These are phyloP conservation scores for Vachellia pachyceras DNA, from an alignment of 306 rosid genomes.

Conservation along the genomic window DNA sequence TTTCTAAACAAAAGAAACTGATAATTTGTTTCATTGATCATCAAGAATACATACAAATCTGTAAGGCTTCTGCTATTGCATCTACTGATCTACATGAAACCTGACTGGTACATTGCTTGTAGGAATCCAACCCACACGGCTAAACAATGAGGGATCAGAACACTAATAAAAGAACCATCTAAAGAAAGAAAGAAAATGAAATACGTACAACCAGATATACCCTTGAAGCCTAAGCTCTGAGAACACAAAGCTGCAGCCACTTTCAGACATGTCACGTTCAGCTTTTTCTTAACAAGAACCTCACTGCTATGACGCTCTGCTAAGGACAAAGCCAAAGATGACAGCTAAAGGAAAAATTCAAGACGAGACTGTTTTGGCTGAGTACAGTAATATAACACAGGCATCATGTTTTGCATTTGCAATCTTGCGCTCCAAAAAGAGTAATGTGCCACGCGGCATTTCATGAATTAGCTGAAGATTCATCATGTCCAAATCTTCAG, in stretches of 20 bases:
- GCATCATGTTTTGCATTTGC: constrained; percentile 10
- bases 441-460: constrained; percentile 34
- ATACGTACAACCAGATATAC: constrained; percentile 45
- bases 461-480: constrained; percentile 33
- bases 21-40: constrained; percentile 45
- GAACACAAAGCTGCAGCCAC: constrained; percentile 10
- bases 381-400: constrained; percentile 30
- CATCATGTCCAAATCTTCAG: constrained; percentile 35
- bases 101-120: not conserved
- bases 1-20: constrained; percentile 29
- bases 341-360: constrained; percentile 31
- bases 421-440: constrained; percentile 3
- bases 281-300: constrained; percentile 32
- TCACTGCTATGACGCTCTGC: constrained; percentile 37
- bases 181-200: not conserved
- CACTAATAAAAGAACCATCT: constrained; percentile 18
- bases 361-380: constrained; percentile 53
- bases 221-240: constrained; percentile 33
- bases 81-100: constrained; percentile 22
- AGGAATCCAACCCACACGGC: constrained; percentile 26
- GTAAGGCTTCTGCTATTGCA: constrained; percentile 24
- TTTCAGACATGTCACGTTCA: constrained; percentile 16
- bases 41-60: constrained; percentile 42
- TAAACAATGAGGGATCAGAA: constrained; percentile 31
- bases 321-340: constrained; percentile 48